phyloP scores from a whole-genome alignment of 2,329 filamentous ascomycete genomes.

The Leptographium radiaticola region DNA sequence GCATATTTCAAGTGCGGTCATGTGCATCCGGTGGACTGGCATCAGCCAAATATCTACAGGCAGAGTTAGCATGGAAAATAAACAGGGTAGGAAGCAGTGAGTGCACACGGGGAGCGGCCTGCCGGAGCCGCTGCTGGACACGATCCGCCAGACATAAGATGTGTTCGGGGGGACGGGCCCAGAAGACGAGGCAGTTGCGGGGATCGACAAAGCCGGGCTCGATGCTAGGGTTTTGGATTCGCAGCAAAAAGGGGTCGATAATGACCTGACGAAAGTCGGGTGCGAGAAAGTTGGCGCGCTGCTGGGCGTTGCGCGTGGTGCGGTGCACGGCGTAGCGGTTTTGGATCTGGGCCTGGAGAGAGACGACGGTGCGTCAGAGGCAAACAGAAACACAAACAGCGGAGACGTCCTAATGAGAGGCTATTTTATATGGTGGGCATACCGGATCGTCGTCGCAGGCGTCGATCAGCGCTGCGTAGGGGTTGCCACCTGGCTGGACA shows the following conservation, averaged over 20 bases:
- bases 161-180: conserved; percentile 68
- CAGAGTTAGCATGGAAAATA: background rate
- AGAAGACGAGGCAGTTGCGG: conserved; percentile 74
- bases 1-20: conserved; percentile 75
- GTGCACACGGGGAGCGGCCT: conserved; percentile 28
- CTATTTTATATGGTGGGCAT: conserved; percentile 17
- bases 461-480: conserved; percentile 61
- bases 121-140: conserved; percentile 54
- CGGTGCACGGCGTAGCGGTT: conserved; percentile 62
- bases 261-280: conserved; percentile 55
- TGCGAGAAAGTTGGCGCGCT: conserved; percentile 60
- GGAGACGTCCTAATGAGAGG: background rate
- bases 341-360: conserved; percentile 50
- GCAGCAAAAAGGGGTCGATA: conserved; percentile 63
- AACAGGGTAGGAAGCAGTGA: background rate
- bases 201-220: conserved; percentile 61
- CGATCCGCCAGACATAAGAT: conserved; percentile 53
- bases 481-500: conserved; percentile 48
- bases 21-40: conserved; percentile 64
- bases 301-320: conserved; percentile 59
- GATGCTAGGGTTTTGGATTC: conserved; percentile 49
- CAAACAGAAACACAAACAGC: background rate
- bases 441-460: conserved; percentile 56
- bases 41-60: conserved; percentile 58
- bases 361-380: background rate